Evolutionary conservation across 345 rosid genomes (phyloP), one percentile per base, ranked within the genome.

Genomic region (Pistacia atlantica): DNA sequence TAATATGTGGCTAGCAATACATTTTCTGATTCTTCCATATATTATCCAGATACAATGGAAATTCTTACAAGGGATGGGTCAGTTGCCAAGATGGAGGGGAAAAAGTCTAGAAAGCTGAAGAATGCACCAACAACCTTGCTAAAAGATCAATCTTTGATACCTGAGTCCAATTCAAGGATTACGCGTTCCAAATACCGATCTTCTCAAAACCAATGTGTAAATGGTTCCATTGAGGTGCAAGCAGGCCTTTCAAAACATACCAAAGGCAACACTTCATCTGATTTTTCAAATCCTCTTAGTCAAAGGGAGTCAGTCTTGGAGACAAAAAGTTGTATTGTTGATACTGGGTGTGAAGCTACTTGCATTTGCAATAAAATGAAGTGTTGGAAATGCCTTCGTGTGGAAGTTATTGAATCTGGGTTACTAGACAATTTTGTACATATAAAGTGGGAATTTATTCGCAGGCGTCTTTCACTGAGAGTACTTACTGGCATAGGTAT

Each of bases 111-210:
- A 81, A 87, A 73, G 79, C 65, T 86, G 49, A 87, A 81, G 75
- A 82, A 56, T 69, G 72, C 79, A 38, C 69, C 70, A 64, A 83
- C 79, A 80, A 69, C 88, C 62, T 64, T 76, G 60, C 31, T 77
- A 63, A 83, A 86, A 79, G 91, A 84, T 77, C 86, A 88, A 46
- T 25, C 56, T 74, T 76, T 81, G 73, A 79, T 75, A 75, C 45
- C 80, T 65, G 91, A 81, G 77, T 80, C 18, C 65, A 82, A 66
- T 75, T 80, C 80, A 60, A 93, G 98, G 79, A 20, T 89, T 79
- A 95, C 98, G 72, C 91, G 97, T 58, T 93, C 98, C n/a, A 90
- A 81, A 86, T 80, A 73, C 68, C 87, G 87, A 70, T 88, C 88
- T 78, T 84, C 82, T 61, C 88, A 86, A 77, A 87, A 78, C 72